Percentiles rank a stretch among this genome's conserved stretches.
These are phyloP conservation scores for Kodamaea plutei DNA, from an alignment of 1,139 yeast species.

Conservation along the genomic window DNA sequence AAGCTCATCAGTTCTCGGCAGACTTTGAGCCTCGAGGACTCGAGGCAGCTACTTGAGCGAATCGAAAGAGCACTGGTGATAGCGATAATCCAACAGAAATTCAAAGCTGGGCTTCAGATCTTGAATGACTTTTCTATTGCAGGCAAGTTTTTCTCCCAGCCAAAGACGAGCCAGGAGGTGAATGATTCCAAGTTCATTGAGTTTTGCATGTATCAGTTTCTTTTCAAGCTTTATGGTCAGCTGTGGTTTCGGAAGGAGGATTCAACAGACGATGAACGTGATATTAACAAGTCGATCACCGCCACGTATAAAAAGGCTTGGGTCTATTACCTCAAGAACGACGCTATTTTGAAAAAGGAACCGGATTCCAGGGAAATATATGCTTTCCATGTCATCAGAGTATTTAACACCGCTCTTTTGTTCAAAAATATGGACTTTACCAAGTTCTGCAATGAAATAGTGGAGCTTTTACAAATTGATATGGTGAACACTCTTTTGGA, in stretches of 20 bases:
- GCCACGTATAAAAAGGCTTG: slow-evolving; percentile 19
- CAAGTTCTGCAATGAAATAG: slow-evolving; percentile 23
- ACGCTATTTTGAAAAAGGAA: slow-evolving; percentile 9
- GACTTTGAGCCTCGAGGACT: too few species aligned
- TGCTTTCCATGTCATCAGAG: slow-evolving; percentile 8
- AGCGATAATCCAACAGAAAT: too few species aligned
- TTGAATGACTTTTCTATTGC: slow-evolving; percentile 18
- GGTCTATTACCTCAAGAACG: slow-evolving; percentile 23
- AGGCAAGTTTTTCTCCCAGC: slow-evolving; percentile 24
- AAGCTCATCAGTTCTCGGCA: too few species aligned
- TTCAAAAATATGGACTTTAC: slow-evolving; percentile 25
- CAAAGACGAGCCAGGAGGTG: slow-evolving; percentile 18
- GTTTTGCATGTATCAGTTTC: slow-evolving; percentile 23
- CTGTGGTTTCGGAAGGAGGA: slow-evolving; percentile 18
- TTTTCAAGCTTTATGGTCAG: slow-evolving; percentile 18
- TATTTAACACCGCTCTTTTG: slow-evolving; percentile 20
- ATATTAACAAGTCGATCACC: slow-evolving; percentile 14
- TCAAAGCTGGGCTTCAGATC: slow-evolving; percentile 18
- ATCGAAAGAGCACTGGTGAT: too few species aligned
- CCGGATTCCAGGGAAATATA: slow-evolving; percentile 3
- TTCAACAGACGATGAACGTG: slow-evolving; percentile 2
- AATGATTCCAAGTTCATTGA: slow-evolving; percentile 23
- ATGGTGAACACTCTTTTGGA: slow-evolving; percentile 1
- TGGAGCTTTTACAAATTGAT: slow-evolving; percentile 9
- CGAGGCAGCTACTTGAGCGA: too few species aligned